These are phyloP conservation scores for Phanerochaete carnosa DNA, from an alignment of 768 basidiomycete species.

Conservation along the genomic window DNA sequence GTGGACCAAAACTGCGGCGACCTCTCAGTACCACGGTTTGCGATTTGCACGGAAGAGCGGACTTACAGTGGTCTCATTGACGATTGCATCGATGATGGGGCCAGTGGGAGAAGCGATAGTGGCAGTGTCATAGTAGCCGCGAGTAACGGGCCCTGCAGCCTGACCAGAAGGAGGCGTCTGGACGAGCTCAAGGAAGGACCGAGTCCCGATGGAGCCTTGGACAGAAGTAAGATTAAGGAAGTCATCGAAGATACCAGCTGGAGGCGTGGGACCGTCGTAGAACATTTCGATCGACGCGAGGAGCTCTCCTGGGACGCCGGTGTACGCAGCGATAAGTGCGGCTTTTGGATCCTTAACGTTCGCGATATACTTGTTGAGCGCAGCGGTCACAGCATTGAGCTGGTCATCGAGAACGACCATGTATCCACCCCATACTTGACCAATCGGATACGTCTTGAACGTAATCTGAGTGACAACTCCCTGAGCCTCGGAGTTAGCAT, in stretches of 20 bases:
- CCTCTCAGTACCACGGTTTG: background rate
- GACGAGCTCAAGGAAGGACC: slow-evolving; percentile 40
- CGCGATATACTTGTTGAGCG: slow-evolving; percentile 37
- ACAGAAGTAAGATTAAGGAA: slow-evolving; percentile 18
- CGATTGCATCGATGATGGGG: slow-evolving; percentile 36
- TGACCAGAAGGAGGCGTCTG: slow-evolving; percentile 32
- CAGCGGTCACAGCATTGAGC: slow-evolving; percentile 25
- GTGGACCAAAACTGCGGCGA: slow-evolving; percentile 43
- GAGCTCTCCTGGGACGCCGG: slow-evolving; percentile 1
- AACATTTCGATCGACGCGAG: background rate
- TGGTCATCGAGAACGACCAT: slow-evolving; percentile 27
- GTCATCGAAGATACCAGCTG: slow-evolving; percentile 2
- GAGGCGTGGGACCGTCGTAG: slow-evolving; percentile 1
- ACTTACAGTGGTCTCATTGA: slow-evolving; percentile 39
- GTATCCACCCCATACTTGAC: slow-evolving; percentile 56
- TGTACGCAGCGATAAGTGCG: slow-evolving; percentile 43
- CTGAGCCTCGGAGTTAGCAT: slow-evolving; percentile 18
- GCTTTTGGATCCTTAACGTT: slow-evolving; percentile 50
- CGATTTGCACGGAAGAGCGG: background rate
- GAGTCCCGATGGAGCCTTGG: slow-evolving; percentile 22
- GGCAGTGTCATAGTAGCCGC: background rate
- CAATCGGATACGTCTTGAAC: slow-evolving; percentile 49
- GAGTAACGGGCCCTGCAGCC: slow-evolving; percentile 18
- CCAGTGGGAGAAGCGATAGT: slow-evolving; percentile 27
- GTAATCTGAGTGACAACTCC: slow-evolving; percentile 62